phyloP scores from a whole-genome alignment of 2,329 filamentous ascomycete genomes.

The Fusarium pseudonygamai region DNA sequence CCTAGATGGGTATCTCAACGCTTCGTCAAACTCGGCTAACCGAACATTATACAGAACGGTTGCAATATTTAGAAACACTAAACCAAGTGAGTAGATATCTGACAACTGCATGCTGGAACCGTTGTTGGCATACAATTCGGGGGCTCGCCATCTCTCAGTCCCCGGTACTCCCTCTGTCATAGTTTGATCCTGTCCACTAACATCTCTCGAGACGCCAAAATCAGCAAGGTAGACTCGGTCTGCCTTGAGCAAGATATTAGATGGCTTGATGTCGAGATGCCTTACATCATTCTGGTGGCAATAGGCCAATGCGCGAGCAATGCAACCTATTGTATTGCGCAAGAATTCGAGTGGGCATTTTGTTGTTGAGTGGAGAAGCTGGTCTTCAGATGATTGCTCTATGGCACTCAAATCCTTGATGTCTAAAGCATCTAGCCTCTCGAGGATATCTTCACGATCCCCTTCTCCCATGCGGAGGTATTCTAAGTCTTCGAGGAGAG shows the following conservation, averaged over 20 bases:
- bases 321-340: constrained; percentile 55
- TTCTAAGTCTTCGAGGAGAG: constrained; percentile 56
- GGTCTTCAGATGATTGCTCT: constrained; percentile 39
- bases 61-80: constrained; percentile 57
- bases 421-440: constrained; percentile 51
- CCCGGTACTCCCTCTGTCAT: constrained; percentile 54
- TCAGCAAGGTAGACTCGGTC: constrained; percentile 59
- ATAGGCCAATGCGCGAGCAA: constrained; percentile 54
- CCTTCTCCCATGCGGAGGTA: constrained; percentile 50
- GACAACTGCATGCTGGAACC: constrained; percentile 57
- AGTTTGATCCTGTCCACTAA: constrained; percentile 56
- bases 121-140: constrained; percentile 52
- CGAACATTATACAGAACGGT: constrained; percentile 55
- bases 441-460: constrained; percentile 53
- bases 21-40: constrained; percentile 52
- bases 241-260: constrained; percentile 57
- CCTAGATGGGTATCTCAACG: constrained; percentile 45
- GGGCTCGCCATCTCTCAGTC: constrained; percentile 57
- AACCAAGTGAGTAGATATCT: constrained; percentile 59
- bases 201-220: constrained; percentile 60
- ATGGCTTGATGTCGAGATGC: constrained; percentile 59
- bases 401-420: constrained; percentile 51
- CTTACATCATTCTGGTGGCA: constrained; percentile 55
- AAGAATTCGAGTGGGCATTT: constrained; percentile 54
- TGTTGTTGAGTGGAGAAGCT: constrained; percentile 32